Evolutionary conservation across 1,139 yeast species (phyloP).

Genomic region (Taphrina pruni): DNA sequence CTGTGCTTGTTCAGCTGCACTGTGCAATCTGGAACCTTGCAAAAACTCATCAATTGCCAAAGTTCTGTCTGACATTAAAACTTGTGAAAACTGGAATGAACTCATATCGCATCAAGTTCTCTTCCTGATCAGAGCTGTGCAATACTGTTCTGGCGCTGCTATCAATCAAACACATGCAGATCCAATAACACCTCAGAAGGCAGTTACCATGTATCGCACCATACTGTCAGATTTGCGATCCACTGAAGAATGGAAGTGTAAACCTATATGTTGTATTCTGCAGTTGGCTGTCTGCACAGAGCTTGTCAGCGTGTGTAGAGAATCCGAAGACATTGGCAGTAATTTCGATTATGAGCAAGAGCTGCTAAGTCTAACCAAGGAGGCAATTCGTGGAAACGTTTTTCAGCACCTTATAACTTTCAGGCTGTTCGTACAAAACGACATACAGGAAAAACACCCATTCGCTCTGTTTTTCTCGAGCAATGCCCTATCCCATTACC

Average conservation of each 20-base stretch:
- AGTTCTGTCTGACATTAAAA: background rate
- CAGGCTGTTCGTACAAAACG: conserved; percentile 46
- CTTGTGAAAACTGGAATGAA: conserved; percentile 4
- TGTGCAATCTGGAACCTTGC: background rate
- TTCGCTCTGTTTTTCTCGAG: conserved; percentile 33
- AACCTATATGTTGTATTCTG: conserved; percentile 61
- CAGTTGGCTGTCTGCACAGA: conserved; percentile 66
- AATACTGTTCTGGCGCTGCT: conserved; percentile 41
- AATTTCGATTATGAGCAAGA: conserved; percentile 55
- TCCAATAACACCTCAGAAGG: conserved; percentile 12
- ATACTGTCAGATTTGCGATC: conserved; percentile 34
- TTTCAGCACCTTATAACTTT: conserved; percentile 76
- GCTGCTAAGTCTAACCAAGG: conserved; percentile 55
- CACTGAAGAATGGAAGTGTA: conserved; percentile 49
- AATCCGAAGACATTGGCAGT: conserved; percentile 50
- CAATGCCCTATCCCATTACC: conserved; percentile 19
- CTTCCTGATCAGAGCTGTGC: conserved; percentile 4
- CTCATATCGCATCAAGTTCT: conserved; percentile 5
- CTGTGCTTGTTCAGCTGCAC: background rate
- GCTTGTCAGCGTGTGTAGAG: conserved; percentile 75
- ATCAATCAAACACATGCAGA: conserved; percentile 42
- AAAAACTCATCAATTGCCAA: background rate
- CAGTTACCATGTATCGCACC: background rate
- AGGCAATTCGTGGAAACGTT: conserved; percentile 71
- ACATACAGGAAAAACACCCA: conserved; percentile 40